Percentiles rank a stretch among this genome's conserved stretches.
These are phyloP conservation scores for Penicillium olsonii DNA, from an alignment of 2,329 filamentous ascomycete species.

Conservation along the genomic window DNA sequence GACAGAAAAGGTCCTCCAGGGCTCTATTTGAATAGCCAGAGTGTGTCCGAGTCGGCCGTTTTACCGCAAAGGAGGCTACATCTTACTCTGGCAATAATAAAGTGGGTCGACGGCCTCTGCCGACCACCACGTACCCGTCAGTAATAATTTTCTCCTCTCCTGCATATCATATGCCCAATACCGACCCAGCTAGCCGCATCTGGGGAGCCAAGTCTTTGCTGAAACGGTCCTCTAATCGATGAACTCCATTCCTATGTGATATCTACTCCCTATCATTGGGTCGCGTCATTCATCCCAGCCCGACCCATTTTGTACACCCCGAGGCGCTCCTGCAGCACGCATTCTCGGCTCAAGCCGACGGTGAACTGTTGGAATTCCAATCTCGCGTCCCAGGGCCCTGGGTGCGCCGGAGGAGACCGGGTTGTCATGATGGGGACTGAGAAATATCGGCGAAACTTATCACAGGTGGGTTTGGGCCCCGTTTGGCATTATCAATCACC, in stretches of 20 bases:
- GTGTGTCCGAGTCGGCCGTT: too few species aligned
- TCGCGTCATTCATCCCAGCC: neutral
- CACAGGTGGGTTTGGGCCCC: slow-evolving; percentile 9
- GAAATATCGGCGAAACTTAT: slow-evolving; percentile 10
- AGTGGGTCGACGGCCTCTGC: slow-evolving; percentile 10
- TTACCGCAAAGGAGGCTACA: slow-evolving; percentile 1
- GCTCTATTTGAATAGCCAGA: too few species aligned
- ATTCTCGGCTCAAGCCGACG: slow-evolving; percentile 6
- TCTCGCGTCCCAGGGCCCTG: neutral
- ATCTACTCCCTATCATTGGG: neutral
- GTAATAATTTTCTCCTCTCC: neutral
- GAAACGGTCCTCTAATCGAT: neutral
- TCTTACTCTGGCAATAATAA: slow-evolving; percentile 11
- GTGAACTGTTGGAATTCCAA: neutral
- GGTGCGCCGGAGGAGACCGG: slow-evolving; percentile 1
- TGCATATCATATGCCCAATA: slow-evolving; percentile 1
- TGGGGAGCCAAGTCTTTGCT: neutral
- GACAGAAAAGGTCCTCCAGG: neutral
- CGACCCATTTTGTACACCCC: slow-evolving; percentile 1
- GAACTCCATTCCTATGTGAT: neutral
- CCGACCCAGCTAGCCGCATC: neutral
- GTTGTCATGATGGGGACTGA: slow-evolving; percentile 11
- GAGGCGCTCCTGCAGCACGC: neutral
- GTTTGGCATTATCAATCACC: neutral
- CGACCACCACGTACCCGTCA: neutral